These are phyloP conservation scores for Dioszegia crocea DNA, from an alignment of 768 basidiomycete genomes.

Conservation along the genomic window DNA sequence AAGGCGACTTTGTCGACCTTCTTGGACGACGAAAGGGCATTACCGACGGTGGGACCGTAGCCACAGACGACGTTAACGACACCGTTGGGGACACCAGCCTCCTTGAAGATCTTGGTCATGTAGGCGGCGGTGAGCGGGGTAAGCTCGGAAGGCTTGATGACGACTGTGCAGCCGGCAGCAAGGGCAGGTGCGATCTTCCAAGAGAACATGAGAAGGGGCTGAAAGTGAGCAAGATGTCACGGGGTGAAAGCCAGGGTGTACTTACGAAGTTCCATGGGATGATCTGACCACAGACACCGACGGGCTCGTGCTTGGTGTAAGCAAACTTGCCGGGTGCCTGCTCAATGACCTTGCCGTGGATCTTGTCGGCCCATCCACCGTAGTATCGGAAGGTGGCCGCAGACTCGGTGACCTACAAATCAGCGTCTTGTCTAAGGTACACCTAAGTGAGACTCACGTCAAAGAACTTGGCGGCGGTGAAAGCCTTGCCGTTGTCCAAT, in stretches of 20 bases:
- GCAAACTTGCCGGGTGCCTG: conserved; percentile 59
- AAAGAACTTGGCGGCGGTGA: conserved; percentile 30
- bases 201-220: conserved; percentile 43
- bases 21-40: conserved; percentile 33
- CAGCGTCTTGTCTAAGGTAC: not conserved
- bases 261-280: conserved; percentile 74
- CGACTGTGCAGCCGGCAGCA: conserved; percentile 69
- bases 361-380: conserved; percentile 95
- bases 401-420: conserved; percentile 26
- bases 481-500: conserved; percentile 85
- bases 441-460: conserved; percentile 15
- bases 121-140: conserved; percentile 43
- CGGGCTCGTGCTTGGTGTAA: conserved; percentile 69
- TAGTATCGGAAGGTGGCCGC: conserved; percentile 61
- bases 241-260: not conserved
- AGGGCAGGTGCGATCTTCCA: conserved; percentile 83
- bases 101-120: conserved; percentile 46
- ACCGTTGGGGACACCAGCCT: conserved; percentile 45
- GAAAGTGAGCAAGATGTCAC: not conserved
- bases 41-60: conserved; percentile 44
- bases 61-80: conserved; percentile 42
- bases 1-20: conserved; percentile 49
- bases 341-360: conserved; percentile 67
- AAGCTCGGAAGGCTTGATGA: conserved; percentile 77
- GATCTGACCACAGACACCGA: conserved; percentile 68